phyloP scores from a whole-genome alignment of 768 basidiomycete genomes.

The Pulveroboletus sp. region DNA sequence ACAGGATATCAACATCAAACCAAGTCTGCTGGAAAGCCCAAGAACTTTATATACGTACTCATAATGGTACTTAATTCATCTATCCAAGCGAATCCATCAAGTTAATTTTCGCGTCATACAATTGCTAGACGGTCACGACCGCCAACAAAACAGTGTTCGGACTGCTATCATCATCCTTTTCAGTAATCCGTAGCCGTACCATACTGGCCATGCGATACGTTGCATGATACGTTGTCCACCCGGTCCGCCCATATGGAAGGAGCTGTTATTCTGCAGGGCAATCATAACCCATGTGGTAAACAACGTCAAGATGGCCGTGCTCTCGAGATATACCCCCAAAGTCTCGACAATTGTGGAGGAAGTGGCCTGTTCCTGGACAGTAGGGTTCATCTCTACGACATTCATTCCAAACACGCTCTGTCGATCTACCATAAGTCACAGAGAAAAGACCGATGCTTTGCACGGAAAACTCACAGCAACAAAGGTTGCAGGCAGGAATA shows the following conservation, averaged over 20 bases:
- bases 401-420: constrained; percentile 33
- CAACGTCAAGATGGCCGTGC: constrained; percentile 48
- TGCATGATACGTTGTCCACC: not conserved
- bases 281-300: constrained; percentile 57
- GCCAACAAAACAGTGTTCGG: not conserved
- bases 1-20: too few relatives aligned
- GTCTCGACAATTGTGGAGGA: constrained; percentile 13
- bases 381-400: constrained; percentile 1
- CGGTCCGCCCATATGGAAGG: constrained; percentile 12
- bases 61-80: too few relatives aligned
- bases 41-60: too few relatives aligned
- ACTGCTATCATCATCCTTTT: not conserved
- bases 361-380: too few relatives aligned
- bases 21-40: too few relatives aligned
- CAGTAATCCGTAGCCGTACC: not conserved
- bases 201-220: constrained; percentile 21
- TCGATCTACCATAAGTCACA: constrained; percentile 6
- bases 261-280: constrained; percentile 40
- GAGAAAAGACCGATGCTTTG: too few relatives aligned
- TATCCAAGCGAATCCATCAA: too few relatives aligned
- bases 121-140: too few relatives aligned
- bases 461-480: constrained; percentile 21
- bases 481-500: constrained; percentile 58
- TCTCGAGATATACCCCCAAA: constrained; percentile 36
- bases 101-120: too few relatives aligned